Percentiles rank a stretch among this genome's conserved stretches.
Evolutionary conservation across 1,284 basidiomycete species (phyloP).

Genomic region (Marasmius tenuissimus): DNA sequence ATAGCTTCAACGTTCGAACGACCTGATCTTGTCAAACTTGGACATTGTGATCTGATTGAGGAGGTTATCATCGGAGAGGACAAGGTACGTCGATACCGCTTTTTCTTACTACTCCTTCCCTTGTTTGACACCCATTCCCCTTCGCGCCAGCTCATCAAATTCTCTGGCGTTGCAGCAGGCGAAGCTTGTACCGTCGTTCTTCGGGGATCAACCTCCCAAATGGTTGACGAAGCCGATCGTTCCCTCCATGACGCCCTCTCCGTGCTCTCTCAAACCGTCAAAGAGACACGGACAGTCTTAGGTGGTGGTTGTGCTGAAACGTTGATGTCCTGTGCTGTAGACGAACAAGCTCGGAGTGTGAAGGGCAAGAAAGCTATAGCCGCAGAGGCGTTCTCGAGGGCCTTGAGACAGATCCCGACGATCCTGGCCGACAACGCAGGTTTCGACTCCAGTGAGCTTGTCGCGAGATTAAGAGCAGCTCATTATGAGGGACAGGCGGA

Average conservation of each 20-base stretch:
- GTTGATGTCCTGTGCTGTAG: constrained; percentile 94
- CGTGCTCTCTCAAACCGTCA: constrained; percentile 96
- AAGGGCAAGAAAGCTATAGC: constrained; percentile 97
- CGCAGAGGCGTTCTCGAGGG: constrained; percentile 87
- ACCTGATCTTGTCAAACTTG: constrained; percentile 92
- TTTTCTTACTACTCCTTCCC: neutral
- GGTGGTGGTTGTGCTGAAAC: constrained; percentile 98
- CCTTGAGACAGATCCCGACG: constrained; percentile 92
- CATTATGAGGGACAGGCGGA: constrained; percentile 89
- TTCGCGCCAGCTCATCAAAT: constrained; percentile 91
- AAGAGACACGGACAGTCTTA: constrained; percentile 91
- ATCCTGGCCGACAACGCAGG: constrained; percentile 98
- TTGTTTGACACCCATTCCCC: neutral
- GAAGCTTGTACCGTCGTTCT: constrained; percentile 99
- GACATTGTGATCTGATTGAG: constrained; percentile 93
- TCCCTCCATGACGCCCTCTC: constrained; percentile 97
- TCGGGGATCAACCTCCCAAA: constrained; percentile 95
- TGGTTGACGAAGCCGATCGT: constrained; percentile 99
- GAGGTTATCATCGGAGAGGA: constrained; percentile 99
- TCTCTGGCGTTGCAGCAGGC: constrained; percentile 97
- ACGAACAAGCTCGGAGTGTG: constrained; percentile 83
- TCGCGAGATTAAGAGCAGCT: constrained; percentile 87
- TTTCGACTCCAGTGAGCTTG: constrained; percentile 95
- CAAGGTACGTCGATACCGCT: constrained; percentile 58
- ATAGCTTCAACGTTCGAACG: constrained; percentile 96